phyloP scores from a whole-genome alignment of 2,329 filamentous ascomycete genomes.

The Cytospora leucostoma region DNA sequence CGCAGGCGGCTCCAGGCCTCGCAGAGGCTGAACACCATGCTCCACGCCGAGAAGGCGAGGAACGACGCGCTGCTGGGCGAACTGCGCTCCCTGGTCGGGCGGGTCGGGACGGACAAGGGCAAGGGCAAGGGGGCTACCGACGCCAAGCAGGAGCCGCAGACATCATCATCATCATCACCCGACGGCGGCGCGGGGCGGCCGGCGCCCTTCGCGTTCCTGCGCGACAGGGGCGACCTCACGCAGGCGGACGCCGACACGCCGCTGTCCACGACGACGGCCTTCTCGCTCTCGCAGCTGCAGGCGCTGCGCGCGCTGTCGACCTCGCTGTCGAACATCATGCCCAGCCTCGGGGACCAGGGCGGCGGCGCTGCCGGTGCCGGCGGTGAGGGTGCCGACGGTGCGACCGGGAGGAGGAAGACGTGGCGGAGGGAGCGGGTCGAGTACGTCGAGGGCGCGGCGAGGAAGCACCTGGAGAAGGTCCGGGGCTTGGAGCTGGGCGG shows the following conservation, averaged over 20 bases:
- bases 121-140: slow-evolving; percentile 12
- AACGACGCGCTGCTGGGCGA: slow-evolving; percentile 72
- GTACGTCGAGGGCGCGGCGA: slow-evolving; percentile 81
- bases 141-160: slow-evolving; percentile 32
- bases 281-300: slow-evolving; percentile 81
- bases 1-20: slow-evolving; percentile 76
- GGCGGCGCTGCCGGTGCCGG: slow-evolving; percentile 26
- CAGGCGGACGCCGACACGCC: slow-evolving; percentile 56
- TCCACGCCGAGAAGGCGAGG: slow-evolving; percentile 68
- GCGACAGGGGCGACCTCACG: slow-evolving; percentile 52
- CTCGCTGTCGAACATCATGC: slow-evolving; percentile 64
- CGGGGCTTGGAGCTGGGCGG: slow-evolving; percentile 66
- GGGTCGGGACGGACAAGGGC: slow-evolving; percentile 28
- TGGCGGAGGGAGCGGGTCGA: slow-evolving; percentile 72
- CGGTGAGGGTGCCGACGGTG: slow-evolving; percentile 38
- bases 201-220: slow-evolving; percentile 57
- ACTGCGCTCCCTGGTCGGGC: slow-evolving; percentile 52
- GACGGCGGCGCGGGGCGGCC: slow-evolving; percentile 16
- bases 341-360: slow-evolving; percentile 59
- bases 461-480: slow-evolving; percentile 71
- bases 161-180: background rate
- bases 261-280: slow-evolving; percentile 71
- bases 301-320: slow-evolving; percentile 68
- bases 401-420: slow-evolving; percentile 51
- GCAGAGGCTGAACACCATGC: slow-evolving; percentile 69